Percentiles rank a stretch among this genome's conserved stretches.
Evolutionary conservation across 108 stramenopile species (phyloP).

Genomic region (Cyclotella cryptica): DNA sequence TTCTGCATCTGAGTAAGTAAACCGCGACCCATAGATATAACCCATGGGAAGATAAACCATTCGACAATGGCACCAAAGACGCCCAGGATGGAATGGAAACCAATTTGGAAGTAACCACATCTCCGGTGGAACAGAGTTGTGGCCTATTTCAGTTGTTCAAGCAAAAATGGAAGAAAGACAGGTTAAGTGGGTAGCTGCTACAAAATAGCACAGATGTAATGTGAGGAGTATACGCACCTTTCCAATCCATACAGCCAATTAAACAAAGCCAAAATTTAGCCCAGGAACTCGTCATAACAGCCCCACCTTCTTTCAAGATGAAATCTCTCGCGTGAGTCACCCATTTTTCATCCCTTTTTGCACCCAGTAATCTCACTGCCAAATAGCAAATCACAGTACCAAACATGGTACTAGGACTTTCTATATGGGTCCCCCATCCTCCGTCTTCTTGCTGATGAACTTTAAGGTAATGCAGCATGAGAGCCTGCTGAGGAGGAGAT

Average conservation of each 20-base stretch:
- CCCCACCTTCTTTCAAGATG: constrained; percentile 91
- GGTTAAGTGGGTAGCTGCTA: neutral
- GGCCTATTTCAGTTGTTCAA: constrained; percentile 45
- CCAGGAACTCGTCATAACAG: constrained; percentile 93
- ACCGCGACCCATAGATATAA: constrained; percentile 90
- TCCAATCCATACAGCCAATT: constrained; percentile 96
- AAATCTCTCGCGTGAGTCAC: constrained; percentile 65
- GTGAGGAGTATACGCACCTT: constrained; percentile 26
- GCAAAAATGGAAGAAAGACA: neutral
- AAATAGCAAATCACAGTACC: constrained; percentile 94
- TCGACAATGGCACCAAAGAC: constrained; percentile 98
- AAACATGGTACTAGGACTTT: constrained; percentile 98
- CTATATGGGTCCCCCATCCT: constrained; percentile 99
- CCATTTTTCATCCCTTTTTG: constrained; percentile 63
- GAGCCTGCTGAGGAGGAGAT: constrained; percentile 60
- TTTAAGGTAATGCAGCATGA: constrained; percentile 88
- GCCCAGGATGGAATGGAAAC: constrained; percentile 98
- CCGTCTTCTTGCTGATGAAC: constrained; percentile 98
- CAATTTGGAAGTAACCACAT: constrained; percentile 98
- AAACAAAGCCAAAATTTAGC: constrained; percentile 98
- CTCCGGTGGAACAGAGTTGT: constrained; percentile 96
- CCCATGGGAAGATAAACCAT: constrained; percentile 99
- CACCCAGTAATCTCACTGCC: constrained; percentile 89
- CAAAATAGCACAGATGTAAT: neutral
- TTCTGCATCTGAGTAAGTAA: constrained; percentile 75